A percentile compares a stretch with the other conserved stretches of the same genome.
These are phyloP conservation scores for Aciculoconidium aculeatum DNA, from an alignment of 805 yeast genomes.

Conservation along the genomic window DNA sequence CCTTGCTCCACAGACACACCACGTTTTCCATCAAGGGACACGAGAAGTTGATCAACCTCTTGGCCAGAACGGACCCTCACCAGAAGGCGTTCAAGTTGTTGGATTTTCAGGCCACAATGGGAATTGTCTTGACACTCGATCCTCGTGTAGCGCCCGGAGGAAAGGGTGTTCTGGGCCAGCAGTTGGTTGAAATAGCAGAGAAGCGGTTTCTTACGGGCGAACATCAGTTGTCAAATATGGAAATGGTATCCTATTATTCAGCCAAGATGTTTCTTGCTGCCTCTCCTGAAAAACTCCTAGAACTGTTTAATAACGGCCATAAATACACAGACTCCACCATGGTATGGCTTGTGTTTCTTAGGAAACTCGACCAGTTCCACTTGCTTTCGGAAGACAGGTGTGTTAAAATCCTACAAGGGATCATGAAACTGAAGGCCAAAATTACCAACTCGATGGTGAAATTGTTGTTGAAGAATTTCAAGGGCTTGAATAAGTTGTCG, in stretches of 20 bases:
- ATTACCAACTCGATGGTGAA: slow-evolving; percentile 29
- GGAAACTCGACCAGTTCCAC: slow-evolving; percentile 26
- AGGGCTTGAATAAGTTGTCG: slow-evolving; percentile 18
- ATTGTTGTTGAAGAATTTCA: slow-evolving; percentile 25
- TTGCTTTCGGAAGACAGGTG: slow-evolving; percentile 26
- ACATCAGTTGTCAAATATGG: slow-evolving; percentile 10
- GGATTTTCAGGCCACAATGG: slow-evolving; percentile 29
- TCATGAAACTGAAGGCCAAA: slow-evolving; percentile 15
- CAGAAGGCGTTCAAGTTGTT: slow-evolving; percentile 14
- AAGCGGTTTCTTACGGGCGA: slow-evolving; percentile 13
- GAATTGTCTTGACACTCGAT: slow-evolving; percentile 27
- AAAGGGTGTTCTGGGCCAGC: slow-evolving; percentile 23
- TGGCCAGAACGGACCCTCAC: slow-evolving; percentile 8
- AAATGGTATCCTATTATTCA: slow-evolving; percentile 17
- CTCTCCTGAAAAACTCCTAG: slow-evolving; percentile 30
- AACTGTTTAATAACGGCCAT: slow-evolving; percentile 25
- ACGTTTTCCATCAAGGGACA: slow-evolving; percentile 27
- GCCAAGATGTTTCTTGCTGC: slow-evolving; percentile 22
- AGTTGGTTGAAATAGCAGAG: slow-evolving; percentile 23
- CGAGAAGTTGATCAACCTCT: slow-evolving; percentile 19
- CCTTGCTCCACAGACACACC: no score
- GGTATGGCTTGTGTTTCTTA: slow-evolving; percentile 31
- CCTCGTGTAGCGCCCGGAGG: no score
- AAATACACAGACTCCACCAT: slow-evolving; percentile 19
- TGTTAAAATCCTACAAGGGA: slow-evolving; percentile 19